Evolutionary conservation across 768 basidiomycete genomes (phyloP).

Genomic region (Leucosporidium scottii): DNA sequence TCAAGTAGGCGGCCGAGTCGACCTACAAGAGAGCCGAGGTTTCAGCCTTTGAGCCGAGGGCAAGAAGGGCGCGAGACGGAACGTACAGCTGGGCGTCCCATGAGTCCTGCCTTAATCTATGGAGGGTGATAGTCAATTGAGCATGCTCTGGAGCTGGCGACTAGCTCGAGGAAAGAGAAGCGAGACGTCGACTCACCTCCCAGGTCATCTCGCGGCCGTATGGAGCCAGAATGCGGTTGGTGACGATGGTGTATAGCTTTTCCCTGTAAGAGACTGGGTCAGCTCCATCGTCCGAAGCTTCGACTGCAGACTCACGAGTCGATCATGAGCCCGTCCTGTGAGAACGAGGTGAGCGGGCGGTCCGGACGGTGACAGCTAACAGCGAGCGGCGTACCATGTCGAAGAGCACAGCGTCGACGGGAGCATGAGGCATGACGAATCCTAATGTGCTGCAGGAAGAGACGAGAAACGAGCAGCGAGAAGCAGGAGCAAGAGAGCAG

Average conservation of each 20-base stretch:
- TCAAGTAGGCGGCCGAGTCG: constrained; percentile 7
- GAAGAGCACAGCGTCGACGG: constrained; percentile 22
- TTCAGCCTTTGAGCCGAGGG: constrained; percentile 46
- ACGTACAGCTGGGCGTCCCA: constrained; percentile 52
- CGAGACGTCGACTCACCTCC: constrained; percentile 55
- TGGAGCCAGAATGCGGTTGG: constrained; percentile 64
- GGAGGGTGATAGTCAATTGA: not conserved
- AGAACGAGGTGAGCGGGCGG: not conserved
- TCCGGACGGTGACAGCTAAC: not conserved
- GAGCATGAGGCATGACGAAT: constrained; percentile 1
- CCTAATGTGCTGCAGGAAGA: too few relatives aligned
- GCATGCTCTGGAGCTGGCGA: not conserved
- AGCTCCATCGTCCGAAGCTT: not conserved
- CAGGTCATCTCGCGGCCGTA: constrained; percentile 75
- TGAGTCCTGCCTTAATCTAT: constrained; percentile 16
- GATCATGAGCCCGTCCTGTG: constrained; percentile 31
- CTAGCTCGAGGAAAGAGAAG: not conserved
- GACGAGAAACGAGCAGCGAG: too few relatives aligned
- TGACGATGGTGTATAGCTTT: constrained; percentile 16
- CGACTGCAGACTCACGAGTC: not conserved
- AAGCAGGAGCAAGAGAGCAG: too few relatives aligned
- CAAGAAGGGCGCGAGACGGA: constrained; percentile 64
- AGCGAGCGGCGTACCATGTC: constrained; percentile 20
- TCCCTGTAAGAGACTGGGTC: not conserved
- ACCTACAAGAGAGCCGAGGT: not conserved